Conservation (phyloP, 2,329 filamentous ascomycete genomes). For the Ophiostoma ulmi region DNA sequence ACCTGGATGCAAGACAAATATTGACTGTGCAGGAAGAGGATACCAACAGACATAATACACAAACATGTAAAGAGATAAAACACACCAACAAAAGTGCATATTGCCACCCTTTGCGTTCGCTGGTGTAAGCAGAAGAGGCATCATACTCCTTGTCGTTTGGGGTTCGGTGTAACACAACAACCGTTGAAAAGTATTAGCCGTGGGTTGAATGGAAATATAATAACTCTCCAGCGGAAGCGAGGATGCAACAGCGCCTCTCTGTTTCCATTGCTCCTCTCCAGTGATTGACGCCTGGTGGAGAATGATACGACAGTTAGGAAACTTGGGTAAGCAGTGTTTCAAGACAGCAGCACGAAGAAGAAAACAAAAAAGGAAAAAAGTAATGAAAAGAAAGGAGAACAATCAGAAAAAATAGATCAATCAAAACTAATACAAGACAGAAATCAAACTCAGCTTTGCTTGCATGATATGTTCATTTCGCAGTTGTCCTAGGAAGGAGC, state of each 20-base stretch:
- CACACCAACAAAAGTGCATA: background rate
- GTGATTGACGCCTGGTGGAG: background rate
- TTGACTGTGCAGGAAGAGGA: background rate
- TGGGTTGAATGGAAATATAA: background rate
- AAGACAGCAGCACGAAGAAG: background rate
- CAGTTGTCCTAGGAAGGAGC: background rate
- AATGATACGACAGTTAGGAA: background rate
- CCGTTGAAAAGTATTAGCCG: background rate
- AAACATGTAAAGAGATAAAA: background rate
- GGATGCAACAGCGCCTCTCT: background rate
- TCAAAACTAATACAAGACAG: background rate
- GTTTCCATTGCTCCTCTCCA: background rate
- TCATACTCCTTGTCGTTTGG: background rate
- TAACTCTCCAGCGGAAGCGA: slow-evolving; percentile 14
- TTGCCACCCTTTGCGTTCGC: background rate
- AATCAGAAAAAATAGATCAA: background rate
- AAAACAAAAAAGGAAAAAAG: background rate
- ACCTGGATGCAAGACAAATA: slow-evolving; percentile 6
- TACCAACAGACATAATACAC: background rate
- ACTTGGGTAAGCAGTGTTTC: background rate
- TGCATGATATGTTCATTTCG: background rate
- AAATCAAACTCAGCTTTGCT: background rate
- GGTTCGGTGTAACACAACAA: background rate
- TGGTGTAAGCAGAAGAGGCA: background rate
- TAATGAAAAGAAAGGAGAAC: background rate